These are phyloP conservation scores for Ophiostoma piceae DNA, from an alignment of 2,329 filamentous ascomycete genomes.

Conservation along the genomic window DNA sequence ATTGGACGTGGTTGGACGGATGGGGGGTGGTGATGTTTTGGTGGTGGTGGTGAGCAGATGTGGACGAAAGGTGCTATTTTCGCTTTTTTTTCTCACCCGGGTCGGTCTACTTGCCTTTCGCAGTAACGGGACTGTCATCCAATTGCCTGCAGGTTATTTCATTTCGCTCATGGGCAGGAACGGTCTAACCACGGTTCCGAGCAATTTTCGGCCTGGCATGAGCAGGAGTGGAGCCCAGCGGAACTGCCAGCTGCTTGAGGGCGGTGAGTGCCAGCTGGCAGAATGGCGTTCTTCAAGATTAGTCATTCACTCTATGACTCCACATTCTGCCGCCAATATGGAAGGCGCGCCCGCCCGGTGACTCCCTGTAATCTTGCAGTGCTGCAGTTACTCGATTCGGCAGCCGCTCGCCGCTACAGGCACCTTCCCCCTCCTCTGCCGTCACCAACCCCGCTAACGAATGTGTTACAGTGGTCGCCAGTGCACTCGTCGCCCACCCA, in stretches of 20 bases:
- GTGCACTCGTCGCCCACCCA: constrained; percentile 8
- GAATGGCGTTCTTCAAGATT: not conserved
- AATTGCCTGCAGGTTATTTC: constrained; percentile 32
- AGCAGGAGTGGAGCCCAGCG: constrained; percentile 19
- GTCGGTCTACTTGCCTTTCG: not conserved
- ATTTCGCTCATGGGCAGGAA: constrained; percentile 24
- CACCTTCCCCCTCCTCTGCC: constrained; percentile 6
- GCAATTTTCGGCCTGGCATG: constrained; percentile 29
- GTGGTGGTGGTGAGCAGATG: constrained; percentile 20
- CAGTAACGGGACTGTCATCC: constrained; percentile 25
- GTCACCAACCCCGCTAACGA: constrained; percentile 21
- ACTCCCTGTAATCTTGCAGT: not conserved
- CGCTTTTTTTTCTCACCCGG: constrained; percentile 19
- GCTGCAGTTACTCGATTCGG: constrained; percentile 9
- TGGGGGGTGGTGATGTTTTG: constrained; percentile 32
- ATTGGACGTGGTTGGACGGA: constrained; percentile 29
- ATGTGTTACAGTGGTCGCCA: not conserved
- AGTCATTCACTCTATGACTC: not conserved
- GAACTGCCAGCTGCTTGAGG: too few species aligned
- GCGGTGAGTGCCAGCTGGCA: constrained; percentile 19
- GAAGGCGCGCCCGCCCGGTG: not conserved
- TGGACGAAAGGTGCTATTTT: constrained; percentile 24
- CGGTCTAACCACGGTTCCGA: constrained; percentile 27
- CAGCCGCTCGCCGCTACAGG: not conserved
- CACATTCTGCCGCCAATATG: not conserved